Conservation (phyloP, 371 early-diverging fungal genomes). For the Mortierella sp. region DNA sequence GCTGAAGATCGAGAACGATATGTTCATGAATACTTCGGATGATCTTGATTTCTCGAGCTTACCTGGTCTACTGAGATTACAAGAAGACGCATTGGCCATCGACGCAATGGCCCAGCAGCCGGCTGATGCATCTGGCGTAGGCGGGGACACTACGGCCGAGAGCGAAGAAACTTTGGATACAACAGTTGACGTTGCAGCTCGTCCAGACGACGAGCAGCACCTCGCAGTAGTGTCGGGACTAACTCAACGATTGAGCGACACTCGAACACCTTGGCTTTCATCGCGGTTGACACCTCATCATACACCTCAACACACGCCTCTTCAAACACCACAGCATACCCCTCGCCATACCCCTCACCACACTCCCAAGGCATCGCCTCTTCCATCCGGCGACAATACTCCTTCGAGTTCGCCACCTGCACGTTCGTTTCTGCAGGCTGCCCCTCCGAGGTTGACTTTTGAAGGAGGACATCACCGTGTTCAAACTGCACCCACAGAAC, state of each 20-base stretch:
- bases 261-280: conserved; percentile 41
- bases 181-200: conserved; percentile 3
- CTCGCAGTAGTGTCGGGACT: conserved; percentile 23
- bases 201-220: conserved; percentile 27
- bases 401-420: conserved; percentile 51
- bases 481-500: conserved; percentile 49
- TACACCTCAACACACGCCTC: conserved; percentile 43
- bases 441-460: conserved; percentile 22
- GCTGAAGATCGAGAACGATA: conserved; percentile 79
- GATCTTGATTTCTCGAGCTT: conserved; percentile 64
- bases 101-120: conserved; percentile 48
- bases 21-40: conserved; percentile 53
- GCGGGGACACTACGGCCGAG: conserved; percentile 10
- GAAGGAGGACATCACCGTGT: conserved; percentile 51
- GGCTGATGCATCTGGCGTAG: conserved; percentile 27
- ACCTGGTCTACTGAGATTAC: conserved; percentile 71
- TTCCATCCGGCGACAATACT: conserved; percentile 52
- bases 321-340: conserved; percentile 42
- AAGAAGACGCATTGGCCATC: conserved; percentile 55
- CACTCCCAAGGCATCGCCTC: conserved; percentile 41
- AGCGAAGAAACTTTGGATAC: conserved; percentile 12
- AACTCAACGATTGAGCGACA: conserved; percentile 34
- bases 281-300: conserved; percentile 41
- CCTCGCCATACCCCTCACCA: conserved; percentile 48
- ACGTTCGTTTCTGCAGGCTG: conserved; percentile 29